Percentiles rank a stretch among this genome's conserved stretches.
Conservation (phyloP, 192 early-diverging fungal species). For the Coemansia sp. region DNA sequence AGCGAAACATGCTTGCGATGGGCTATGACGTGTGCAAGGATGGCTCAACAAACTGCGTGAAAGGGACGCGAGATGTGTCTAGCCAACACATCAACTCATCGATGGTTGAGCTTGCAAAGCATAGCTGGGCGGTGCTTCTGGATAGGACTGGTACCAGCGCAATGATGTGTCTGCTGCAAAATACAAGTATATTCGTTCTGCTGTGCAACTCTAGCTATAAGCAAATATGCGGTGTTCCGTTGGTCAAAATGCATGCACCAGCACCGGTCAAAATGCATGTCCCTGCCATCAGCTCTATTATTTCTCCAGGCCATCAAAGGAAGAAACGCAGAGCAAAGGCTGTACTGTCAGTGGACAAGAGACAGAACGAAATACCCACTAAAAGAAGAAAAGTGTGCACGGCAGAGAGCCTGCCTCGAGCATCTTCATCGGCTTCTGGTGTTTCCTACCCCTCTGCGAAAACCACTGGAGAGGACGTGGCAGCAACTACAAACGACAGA, state of each 20-base stretch:
- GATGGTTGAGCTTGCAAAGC: constrained; percentile 32
- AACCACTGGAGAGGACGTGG: neutral
- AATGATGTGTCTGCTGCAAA: constrained; percentile 27
- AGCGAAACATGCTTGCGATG: constrained; percentile 33
- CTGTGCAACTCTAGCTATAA: constrained; percentile 28
- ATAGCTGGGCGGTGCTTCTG: constrained; percentile 30
- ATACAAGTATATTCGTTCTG: constrained; percentile 40
- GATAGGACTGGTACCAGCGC: constrained; percentile 31
- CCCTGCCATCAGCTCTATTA: constrained; percentile 4
- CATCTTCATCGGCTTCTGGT: neutral
- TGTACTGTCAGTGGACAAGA: neutral
- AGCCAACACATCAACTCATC: constrained; percentile 44
- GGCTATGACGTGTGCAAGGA: constrained; percentile 28
- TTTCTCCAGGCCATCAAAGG: neutral
- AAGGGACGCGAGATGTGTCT: constrained; percentile 16
- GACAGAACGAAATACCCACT: neutral
- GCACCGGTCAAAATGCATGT: constrained; percentile 7
- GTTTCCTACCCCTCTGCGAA: neutral
- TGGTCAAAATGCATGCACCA: constrained; percentile 13
- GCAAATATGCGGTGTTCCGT: constrained; percentile 40
- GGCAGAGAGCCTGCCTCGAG: neutral
- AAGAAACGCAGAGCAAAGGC: neutral
- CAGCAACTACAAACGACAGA: neutral
- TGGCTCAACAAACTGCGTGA: constrained; percentile 31
- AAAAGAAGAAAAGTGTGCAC: neutral